Base-by-base conservation (phyloP, 768 basidiomycete genomes). In the Kwoniella sp. region DNA sequence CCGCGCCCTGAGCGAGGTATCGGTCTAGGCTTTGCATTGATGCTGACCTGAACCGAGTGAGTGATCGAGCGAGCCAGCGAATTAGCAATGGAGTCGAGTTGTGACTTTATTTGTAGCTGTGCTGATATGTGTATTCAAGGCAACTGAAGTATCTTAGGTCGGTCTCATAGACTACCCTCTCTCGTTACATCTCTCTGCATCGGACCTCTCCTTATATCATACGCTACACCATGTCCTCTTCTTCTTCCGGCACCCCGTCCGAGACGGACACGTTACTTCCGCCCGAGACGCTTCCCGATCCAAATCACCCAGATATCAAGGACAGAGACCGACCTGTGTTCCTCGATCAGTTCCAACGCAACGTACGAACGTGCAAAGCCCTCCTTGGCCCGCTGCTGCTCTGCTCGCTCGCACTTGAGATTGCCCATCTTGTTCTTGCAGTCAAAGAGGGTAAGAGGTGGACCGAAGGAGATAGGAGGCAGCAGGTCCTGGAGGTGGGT, bases 291-390 rank as follows among this genome's bases (percentile, higher is more conserved):
- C 11, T 29, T 15, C 23, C n/a, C 22, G 29, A 57, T 28, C n/a
- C 5, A 1, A 26, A 53, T 45, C 4, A 63, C 34, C 34, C 31
- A 8, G 56, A 54, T 31, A 9, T 52, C 12, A n/a, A 41, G 17
- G 69, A 70, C 17, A 54, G 37, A 7, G 72, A 73, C 54, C 50
- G 55, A 11, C 72, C 72, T 1, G 65, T 69, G 20, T 34, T 54
- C 15, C 60, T 73, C 22, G 62, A 63, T 15, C 20, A n/a, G 4
- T 73, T 70, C 65, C 37, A 47, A 31, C 51, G 66, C 4, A 70
- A 73, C 55, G 66, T 69, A 7, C 48, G 48, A 11, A 12, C 30
- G 1, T 66, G 61, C 61, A 70, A 68, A 28, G 38, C 34, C 8
- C 17, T 63, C 9, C 61, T 71, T 1, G 67, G 60, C 23, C 48